These are phyloP conservation scores for Candida sanyaensis DNA, from an alignment of 1,139 yeast species.

Conservation along the genomic window DNA sequence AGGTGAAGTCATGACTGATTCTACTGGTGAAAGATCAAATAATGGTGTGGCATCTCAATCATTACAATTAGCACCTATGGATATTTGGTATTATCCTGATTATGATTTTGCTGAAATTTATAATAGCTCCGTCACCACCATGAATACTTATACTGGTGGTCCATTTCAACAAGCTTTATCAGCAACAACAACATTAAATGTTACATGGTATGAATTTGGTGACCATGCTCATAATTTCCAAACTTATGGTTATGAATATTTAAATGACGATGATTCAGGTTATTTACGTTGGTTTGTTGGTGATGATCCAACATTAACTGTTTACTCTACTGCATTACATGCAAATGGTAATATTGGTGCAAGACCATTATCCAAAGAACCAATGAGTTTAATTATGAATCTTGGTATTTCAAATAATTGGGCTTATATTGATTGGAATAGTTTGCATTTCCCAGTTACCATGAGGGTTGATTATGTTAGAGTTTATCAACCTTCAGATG, in stretches of 20 bases:
- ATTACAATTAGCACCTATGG: slow-evolving; percentile 80
- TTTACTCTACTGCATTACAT: slow-evolving; percentile 63
- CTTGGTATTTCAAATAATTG: slow-evolving; percentile 79
- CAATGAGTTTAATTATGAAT: slow-evolving; percentile 78
- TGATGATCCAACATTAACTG: slow-evolving; percentile 60
- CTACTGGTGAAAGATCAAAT: slow-evolving; percentile 20
- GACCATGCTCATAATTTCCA: slow-evolving; percentile 54
- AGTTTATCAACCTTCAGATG: slow-evolving; percentile 67
- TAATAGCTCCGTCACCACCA: slow-evolving; percentile 59
- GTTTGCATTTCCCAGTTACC: slow-evolving; percentile 64
- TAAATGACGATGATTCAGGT: slow-evolving; percentile 65
- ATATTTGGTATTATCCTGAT: slow-evolving; percentile 84
- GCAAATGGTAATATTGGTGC: slow-evolving; percentile 84
- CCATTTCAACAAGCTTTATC: slow-evolving; percentile 85
- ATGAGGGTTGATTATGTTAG: slow-evolving; percentile 77
- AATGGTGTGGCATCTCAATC: slow-evolving; percentile 81
- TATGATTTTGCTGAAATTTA: slow-evolving; percentile 67
- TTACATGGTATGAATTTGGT: slow-evolving; percentile 74
- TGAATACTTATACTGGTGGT: slow-evolving; percentile 82
- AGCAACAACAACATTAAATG: slow-evolving; percentile 70
- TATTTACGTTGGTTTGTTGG: slow-evolving; percentile 86
- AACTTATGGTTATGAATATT: slow-evolving; percentile 73
- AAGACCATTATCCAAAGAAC: slow-evolving; percentile 81
- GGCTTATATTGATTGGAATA: slow-evolving; percentile 81
- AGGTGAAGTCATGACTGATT: slow-evolving; percentile 59